These are phyloP conservation scores for Anaeromyces robustus DNA, from an alignment of 192 early-diverging fungal species.

Conservation along the genomic window DNA sequence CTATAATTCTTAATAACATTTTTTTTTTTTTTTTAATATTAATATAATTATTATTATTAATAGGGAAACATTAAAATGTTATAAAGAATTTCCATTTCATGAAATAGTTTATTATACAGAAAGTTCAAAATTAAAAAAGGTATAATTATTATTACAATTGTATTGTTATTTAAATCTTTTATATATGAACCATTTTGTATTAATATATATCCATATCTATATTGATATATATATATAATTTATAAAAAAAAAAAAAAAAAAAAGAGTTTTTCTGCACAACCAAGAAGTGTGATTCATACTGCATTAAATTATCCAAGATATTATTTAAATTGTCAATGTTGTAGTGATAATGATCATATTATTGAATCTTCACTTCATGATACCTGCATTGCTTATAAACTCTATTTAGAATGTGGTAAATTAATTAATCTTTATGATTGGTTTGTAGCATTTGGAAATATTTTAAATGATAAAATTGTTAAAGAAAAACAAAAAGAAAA, in stretches of 20 bases:
- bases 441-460: constrained; percentile 69
- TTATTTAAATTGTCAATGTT: constrained; percentile 77
- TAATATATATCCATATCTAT: not conserved
- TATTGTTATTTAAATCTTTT: too few species aligned
- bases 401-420: constrained; percentile 81
- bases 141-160: too few species aligned
- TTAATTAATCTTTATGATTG: constrained; percentile 91
- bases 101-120: constrained; percentile 71
- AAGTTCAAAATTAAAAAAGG: constrained; percentile 54
- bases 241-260: too few species aligned
- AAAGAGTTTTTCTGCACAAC: constrained; percentile 52
- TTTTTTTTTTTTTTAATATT: too few species aligned
- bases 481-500: constrained; percentile 8
- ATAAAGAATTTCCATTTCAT: constrained; percentile 45
- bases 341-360: constrained; percentile 18
- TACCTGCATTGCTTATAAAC: constrained; percentile 72
- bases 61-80: constrained; percentile 20
- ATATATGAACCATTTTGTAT: too few species aligned
- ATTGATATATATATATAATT: not conserved
- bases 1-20: too few species aligned
- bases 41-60: too few species aligned
- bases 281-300: constrained; percentile 67
- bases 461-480: constrained; percentile 44
- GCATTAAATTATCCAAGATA: constrained; percentile 58
- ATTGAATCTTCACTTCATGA: constrained; percentile 60